Conservation (phyloP, 805 yeast species). For the Dipodascus albidus region DNA sequence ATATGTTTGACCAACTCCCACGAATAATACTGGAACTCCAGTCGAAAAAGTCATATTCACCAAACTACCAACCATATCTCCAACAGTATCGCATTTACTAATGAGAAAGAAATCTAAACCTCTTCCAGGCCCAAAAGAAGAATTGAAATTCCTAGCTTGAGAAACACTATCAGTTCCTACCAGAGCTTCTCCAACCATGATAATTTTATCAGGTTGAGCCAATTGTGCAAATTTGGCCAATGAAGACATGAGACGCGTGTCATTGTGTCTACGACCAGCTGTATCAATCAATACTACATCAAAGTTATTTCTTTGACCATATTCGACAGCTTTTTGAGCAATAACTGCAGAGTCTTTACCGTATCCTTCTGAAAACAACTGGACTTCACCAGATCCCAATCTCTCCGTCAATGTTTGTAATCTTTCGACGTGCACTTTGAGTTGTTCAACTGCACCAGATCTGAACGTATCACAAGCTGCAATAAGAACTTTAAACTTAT, state of each 20-base stretch:
- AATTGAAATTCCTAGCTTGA: conserved; percentile 87
- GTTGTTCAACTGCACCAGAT: conserved; percentile 97
- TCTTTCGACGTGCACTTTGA: conserved; percentile 85
- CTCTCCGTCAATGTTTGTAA: conserved; percentile 54
- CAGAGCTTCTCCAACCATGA: conserved; percentile 97
- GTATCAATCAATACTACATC: conserved; percentile 92
- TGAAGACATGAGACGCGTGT: conserved; percentile 90
- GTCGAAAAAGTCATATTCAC: conserved; percentile 97
- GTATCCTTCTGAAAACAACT: conserved; percentile 86
- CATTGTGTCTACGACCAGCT: conserved; percentile 95
- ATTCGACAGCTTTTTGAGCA: conserved; percentile 80
- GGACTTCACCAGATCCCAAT: conserved; percentile 40
- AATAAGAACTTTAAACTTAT: conserved; percentile 72
- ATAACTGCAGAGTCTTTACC: conserved; percentile 96
- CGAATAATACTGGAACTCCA: conserved; percentile 86
- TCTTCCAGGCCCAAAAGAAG: conserved; percentile 79
- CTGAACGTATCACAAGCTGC: conserved; percentile 98
- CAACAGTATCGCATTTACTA: conserved; percentile 94
- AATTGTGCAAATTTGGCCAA: conserved; percentile 89
- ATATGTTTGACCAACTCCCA: conserved; percentile 95
- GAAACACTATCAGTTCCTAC: conserved; percentile 96
- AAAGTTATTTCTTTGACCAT: conserved; percentile 55
- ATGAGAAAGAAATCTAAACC: conserved; percentile 81
- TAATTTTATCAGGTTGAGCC: conserved; percentile 90
- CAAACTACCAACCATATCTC: conserved; percentile 91